phyloP scores from a whole-genome alignment of 345 rosid species.

The Lepidium sativum region DNA sequence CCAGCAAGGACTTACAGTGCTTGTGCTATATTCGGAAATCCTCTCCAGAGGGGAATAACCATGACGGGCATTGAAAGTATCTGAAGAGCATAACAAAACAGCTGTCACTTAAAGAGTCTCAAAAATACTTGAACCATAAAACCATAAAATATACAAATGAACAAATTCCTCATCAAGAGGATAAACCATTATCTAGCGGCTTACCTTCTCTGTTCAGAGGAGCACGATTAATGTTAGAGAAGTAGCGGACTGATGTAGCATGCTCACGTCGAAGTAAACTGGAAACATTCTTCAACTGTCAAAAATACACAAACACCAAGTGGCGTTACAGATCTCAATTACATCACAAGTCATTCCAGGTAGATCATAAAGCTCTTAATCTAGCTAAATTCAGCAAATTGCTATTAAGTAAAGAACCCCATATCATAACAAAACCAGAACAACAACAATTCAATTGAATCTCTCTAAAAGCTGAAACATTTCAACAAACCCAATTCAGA shows the following conservation, averaged over 20 bases:
- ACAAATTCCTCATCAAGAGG: neutral
- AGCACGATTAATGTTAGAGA: slow-evolving; percentile 36
- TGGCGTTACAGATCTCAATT: slow-evolving; percentile 14
- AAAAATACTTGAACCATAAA: neutral
- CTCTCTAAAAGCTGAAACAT: neutral
- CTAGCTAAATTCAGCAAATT: neutral
- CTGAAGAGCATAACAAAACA: slow-evolving; percentile 34
- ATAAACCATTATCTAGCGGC: neutral
- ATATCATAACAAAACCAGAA: neutral
- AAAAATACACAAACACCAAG: neutral
- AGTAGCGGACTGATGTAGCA: slow-evolving; percentile 43
- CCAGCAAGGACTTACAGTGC: slow-evolving; percentile 37
- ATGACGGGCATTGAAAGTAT: slow-evolving; percentile 31
- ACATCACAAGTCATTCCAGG: neutral
- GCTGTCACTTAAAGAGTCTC: slow-evolving; percentile 9
- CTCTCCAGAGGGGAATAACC: slow-evolving; percentile 31
- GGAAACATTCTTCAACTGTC: too few relatives aligned
- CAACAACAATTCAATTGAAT: neutral
- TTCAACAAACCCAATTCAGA: neutral
- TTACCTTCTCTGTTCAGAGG: slow-evolving; percentile 47
- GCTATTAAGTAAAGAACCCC: too few relatives aligned
- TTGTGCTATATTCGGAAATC: slow-evolving; percentile 24
- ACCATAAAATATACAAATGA: neutral
- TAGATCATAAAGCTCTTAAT: neutral
- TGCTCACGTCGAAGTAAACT: slow-evolving; percentile 45